phyloP scores from a whole-genome alignment of 176 grass and related monocot genomes.

The Eragrostis curvula region DNA sequence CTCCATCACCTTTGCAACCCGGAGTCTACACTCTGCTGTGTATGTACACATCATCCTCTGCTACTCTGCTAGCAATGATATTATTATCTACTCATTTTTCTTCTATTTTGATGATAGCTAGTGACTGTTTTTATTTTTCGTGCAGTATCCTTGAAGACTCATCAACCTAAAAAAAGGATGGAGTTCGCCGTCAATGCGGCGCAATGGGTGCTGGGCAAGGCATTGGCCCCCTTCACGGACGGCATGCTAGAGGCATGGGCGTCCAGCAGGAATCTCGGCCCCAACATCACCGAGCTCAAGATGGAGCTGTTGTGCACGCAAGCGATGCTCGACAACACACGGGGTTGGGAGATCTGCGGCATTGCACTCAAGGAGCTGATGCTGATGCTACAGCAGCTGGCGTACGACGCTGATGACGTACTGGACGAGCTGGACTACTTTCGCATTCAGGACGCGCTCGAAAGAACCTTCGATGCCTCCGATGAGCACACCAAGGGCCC shows the following conservation, averaged over 20 bases:
- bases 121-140: no score
- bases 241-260: conserved; percentile 39
- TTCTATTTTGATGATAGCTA: no score
- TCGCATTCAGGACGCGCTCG: conserved; percentile 20
- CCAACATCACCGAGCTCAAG: conserved; percentile 3
- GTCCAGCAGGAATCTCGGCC: background rate
- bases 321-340: background rate
- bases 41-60: no score
- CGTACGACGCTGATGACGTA: background rate
- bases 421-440: conserved; percentile 38
- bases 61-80: no score
- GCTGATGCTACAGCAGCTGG: background rate
- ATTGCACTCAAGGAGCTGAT: background rate
- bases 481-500: background rate
- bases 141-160: no score
- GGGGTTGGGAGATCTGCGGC: background rate
- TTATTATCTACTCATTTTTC: no score
- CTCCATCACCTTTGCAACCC: no score
- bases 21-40: no score
- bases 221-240: background rate
- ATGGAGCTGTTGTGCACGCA: conserved; percentile 7
- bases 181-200: background rate
- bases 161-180: no score
- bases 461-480: background rate
- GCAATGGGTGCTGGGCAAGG: conserved; percentile 16